Percentiles rank a stretch among this genome's conserved stretches.
phyloP scores from a whole-genome alignment of 2,329 filamentous ascomycete genomes.

The Trichoderma afroharzianum region DNA sequence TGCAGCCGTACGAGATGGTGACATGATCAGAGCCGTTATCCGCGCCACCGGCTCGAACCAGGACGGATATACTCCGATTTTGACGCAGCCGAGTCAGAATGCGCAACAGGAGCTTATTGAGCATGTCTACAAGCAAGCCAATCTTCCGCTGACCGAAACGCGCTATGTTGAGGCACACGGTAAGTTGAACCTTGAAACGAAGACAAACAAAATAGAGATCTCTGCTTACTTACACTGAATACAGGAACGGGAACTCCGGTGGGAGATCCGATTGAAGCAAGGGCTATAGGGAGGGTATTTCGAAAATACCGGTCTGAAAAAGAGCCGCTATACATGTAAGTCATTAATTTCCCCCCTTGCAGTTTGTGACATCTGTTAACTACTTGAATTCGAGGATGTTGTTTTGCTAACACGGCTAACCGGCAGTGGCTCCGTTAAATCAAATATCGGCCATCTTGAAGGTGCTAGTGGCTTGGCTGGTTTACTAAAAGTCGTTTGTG shows the following conservation, averaged over 20 bases:
- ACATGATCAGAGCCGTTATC: conserved; percentile 38
- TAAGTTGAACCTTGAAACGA: background rate
- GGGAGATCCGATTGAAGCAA: conserved; percentile 20
- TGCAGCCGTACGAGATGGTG: conserved; percentile 41
- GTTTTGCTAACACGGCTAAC: too few species aligned
- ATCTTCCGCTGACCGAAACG: conserved; percentile 21
- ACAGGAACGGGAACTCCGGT: conserved; percentile 20
- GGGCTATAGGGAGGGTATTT: conserved; percentile 14
- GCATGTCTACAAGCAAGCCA: conserved; percentile 27
- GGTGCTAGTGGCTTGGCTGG: conserved; percentile 20
- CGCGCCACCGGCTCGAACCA: conserved; percentile 33
- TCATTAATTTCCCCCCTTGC: too few species aligned
- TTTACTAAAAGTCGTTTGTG: conserved; percentile 12
- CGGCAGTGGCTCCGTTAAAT: conserved; percentile 20
- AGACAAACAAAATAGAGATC: too few species aligned
- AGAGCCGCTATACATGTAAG: conserved; percentile 29
- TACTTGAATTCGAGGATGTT: too few species aligned
- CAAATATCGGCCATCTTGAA: conserved; percentile 22
- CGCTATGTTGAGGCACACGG: conserved; percentile 25
- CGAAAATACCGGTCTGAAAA: background rate
- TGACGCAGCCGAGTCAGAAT: conserved; percentile 36
- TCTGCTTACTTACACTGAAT: background rate
- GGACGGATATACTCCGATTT: conserved; percentile 40
- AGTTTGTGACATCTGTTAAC: too few species aligned
- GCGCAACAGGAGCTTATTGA: conserved; percentile 33